A percentile compares a stretch with the other conserved stretches of the same genome.
Evolutionary conservation across 495 filamentous ascomycete genomes (phyloP).

Genomic region (Gamarada debralockiae): DNA sequence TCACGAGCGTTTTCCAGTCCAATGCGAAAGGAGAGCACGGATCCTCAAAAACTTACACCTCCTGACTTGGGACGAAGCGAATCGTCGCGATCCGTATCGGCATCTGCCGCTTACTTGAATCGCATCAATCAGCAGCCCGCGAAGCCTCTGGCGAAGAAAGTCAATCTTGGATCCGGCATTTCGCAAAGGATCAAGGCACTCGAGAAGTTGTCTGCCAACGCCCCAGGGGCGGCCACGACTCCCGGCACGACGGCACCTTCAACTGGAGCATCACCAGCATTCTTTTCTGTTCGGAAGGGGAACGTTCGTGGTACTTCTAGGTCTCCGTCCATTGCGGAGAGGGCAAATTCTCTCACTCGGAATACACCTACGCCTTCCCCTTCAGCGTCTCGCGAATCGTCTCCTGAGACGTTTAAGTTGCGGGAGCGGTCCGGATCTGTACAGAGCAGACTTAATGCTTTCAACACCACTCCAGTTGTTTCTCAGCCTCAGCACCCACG

Average conservation of each 20-base stretch:
- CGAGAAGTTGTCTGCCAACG: constrained; percentile 60
- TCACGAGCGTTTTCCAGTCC: constrained; percentile 52
- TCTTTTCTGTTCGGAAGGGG: constrained; percentile 49
- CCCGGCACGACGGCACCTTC: constrained; percentile 26
- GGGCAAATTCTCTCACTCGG: constrained; percentile 33
- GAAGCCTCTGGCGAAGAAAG: constrained; percentile 60
- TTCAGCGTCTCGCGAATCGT: constrained; percentile 38
- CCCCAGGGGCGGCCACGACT: constrained; percentile 25
- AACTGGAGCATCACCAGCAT: constrained; percentile 24
- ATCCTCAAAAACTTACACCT: constrained; percentile 9
- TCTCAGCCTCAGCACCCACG: constrained; percentile 28
- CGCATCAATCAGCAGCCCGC: constrained; percentile 40
- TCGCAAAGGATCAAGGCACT: constrained; percentile 87
- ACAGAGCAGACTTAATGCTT: constrained; percentile 15
- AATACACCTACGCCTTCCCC: constrained; percentile 35
- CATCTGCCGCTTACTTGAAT: constrained; percentile 41
- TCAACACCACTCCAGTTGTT: constrained; percentile 4
- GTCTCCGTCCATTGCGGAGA: constrained; percentile 42
- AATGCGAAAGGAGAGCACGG: constrained; percentile 25
- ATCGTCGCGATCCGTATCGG: constrained; percentile 42
- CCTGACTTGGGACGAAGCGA: constrained; percentile 16
- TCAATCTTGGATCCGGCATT: constrained; percentile 82
- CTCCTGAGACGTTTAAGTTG: constrained; percentile 33
- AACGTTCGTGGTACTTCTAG: constrained; percentile 36
- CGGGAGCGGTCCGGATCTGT: constrained; percentile 22